Base-by-base conservation (phyloP, 495 filamentous ascomycete genomes). In the Zalerion maritima region DNA sequence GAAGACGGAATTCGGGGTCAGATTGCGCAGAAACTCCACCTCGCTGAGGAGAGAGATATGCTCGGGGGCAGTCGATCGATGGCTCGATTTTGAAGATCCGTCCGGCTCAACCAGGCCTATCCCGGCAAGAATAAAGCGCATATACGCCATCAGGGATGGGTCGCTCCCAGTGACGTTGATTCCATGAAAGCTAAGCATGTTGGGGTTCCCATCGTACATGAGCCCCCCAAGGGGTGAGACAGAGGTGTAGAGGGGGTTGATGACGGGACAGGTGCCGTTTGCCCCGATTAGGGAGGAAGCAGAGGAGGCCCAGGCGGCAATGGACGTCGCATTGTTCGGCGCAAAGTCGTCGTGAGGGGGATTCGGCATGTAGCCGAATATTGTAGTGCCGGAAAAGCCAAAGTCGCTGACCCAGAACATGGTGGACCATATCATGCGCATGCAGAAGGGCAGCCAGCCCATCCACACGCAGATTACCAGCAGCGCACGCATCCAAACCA, bases 381-480 rank as follows among this genome's bases (percentile, higher is more conserved):
- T 29, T 2, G 41, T 31, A 9, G 40, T 38, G 20, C 43, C 44
- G n/a, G 74, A 67, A 69, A 87, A 83, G 19, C 81, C 81, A 23
- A 85, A 89, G 58, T 99, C 91, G 20, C 78, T 87, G 32, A 96
- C 55, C 86, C 87, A 96, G 56, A 99, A 94, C 29, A 94, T 56
- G 33, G 78, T 73, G 26, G 85, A 67, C 89, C 89, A 99, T 14
- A 91, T 75, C 19, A 78, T 75, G 26, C 89, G 69, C 71, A 94
- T 89, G 19, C 78, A 71, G 64, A 80, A 99, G 2, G 89, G 89
- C 27, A 99, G 58, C 63, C 77, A 77, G 6, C 74, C 71, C 22
- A 92, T 57, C 89, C 89, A 99, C 16, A 96, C 81, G 35, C 78
- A 75, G 2, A 64, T 68, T 6, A 96, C 89, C 31, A 99, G 55